Conservation (phyloP, 106 monocot species). For the Dendrobium officinale region DNA sequence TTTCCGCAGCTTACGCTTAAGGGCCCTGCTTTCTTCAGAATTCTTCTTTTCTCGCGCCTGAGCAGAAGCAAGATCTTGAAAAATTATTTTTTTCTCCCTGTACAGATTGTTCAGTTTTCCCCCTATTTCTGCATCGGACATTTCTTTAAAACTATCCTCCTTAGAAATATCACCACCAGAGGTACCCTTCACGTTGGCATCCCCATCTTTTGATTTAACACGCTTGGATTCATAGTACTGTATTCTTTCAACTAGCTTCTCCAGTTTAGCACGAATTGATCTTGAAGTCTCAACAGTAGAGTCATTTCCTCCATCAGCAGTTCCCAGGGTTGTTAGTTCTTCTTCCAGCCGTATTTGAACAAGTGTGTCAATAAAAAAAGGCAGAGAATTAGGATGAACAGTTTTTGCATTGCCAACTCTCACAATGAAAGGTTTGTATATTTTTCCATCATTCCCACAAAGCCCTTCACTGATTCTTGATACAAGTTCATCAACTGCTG, state of each 20-base stretch:
- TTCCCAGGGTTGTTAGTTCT: conserved; percentile 14
- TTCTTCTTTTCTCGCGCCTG: conserved; percentile 73
- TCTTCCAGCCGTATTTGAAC: conserved; percentile 67
- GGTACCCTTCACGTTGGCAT: conserved; percentile 16
- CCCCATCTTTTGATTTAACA: conserved; percentile 43
- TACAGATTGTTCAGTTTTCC: conserved; percentile 74
- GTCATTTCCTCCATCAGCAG: conserved; percentile 32
- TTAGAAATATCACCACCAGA: conserved; percentile 17
- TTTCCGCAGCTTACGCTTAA: conserved; percentile 70
- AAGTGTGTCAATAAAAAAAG: conserved; percentile 91
- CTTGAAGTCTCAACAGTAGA: conserved; percentile 35
- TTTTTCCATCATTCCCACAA: conserved; percentile 73
- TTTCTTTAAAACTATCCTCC: conserved; percentile 30
- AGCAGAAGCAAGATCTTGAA: conserved; percentile 52
- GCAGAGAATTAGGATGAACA: conserved; percentile 79
- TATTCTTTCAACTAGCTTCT: conserved; percentile 78
- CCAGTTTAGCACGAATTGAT: conserved; percentile 62
- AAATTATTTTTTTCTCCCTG: conserved; percentile 68
- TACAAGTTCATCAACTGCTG: conserved; percentile 96
- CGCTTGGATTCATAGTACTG: conserved; percentile 71
- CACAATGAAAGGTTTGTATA: conserved; percentile 81
- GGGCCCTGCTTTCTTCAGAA: conserved; percentile 60
- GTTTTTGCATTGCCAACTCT: conserved; percentile 95
- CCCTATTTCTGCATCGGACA: conserved; percentile 57
- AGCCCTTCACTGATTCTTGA: conserved; percentile 73